These are phyloP conservation scores for Botryobasidium botryosum DNA, from an alignment of 768 basidiomycete genomes.

Conservation along the genomic window DNA sequence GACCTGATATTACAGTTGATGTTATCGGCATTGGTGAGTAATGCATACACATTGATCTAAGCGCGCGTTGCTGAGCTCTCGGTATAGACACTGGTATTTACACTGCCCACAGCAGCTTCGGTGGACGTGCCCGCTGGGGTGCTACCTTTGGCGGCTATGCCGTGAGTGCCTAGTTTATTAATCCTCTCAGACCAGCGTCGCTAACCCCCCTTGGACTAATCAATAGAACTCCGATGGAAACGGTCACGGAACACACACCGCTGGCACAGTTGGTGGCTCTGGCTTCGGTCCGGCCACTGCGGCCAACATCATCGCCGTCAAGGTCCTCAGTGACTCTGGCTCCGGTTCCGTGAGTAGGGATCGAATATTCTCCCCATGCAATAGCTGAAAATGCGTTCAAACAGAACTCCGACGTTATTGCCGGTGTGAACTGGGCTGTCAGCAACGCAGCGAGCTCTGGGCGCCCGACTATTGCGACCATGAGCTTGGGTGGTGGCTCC, in stretches of 20 bases:
- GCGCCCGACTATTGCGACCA: conserved; percentile 21
- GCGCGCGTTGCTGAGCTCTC: too few species aligned
- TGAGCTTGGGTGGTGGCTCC: conserved; percentile 23
- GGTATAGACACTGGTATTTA: conserved; percentile 14
- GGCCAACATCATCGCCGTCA: conserved; percentile 26
- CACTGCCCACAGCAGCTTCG: conserved; percentile 20
- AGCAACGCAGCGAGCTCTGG: conserved; percentile 13
- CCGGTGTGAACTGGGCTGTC: conserved; percentile 22
- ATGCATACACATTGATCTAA: too few species aligned
- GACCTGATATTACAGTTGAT: too few species aligned
- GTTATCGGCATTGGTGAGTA: too few species aligned
- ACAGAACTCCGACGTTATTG: conserved; percentile 16
- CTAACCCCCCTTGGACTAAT: conserved; percentile 1
- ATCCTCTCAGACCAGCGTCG: too few species aligned
- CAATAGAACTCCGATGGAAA: conserved; percentile 12
- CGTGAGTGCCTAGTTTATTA: conserved; percentile 23
- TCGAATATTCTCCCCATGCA: too few species aligned
- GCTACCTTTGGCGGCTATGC: conserved; percentile 20
- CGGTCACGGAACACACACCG: conserved; percentile 11
- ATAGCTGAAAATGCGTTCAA: too few species aligned
- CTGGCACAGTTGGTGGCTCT: conserved; percentile 16
- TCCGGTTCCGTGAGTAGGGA: conserved; percentile 13
- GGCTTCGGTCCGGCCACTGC: conserved; percentile 23
- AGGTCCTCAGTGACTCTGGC: conserved; percentile 25
- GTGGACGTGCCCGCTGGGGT: conserved; percentile 29